Conservation (phyloP, 495 filamentous ascomycete species). For the Penicillium roqueforti region DNA sequence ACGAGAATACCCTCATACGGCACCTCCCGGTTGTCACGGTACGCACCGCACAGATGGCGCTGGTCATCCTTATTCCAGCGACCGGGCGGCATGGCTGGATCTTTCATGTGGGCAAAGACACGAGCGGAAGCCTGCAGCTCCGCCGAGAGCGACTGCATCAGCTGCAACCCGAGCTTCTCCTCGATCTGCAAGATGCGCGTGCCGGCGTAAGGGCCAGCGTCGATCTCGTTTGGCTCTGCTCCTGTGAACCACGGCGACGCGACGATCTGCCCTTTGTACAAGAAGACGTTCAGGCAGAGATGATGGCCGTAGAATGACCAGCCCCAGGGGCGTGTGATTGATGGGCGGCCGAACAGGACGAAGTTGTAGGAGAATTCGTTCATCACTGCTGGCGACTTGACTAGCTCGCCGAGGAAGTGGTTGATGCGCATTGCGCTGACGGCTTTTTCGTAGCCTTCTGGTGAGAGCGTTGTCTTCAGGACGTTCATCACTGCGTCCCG, state of each 20-base stretch:
- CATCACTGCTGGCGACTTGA: conserved; percentile 55
- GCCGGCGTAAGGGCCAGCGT: conserved; percentile 55
- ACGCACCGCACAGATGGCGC: conserved; percentile 69
- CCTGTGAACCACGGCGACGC: conserved; percentile 70
- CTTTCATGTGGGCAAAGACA: conserved; percentile 52
- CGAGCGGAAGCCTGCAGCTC: conserved; percentile 49
- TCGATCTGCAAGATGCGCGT: conserved; percentile 63
- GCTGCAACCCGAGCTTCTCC: conserved; percentile 54
- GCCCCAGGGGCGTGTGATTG: conserved; percentile 56
- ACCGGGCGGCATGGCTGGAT: conserved; percentile 59
- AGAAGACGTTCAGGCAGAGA: conserved; percentile 63
- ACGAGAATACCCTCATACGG: conserved; percentile 64
- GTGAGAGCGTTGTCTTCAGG: conserved; percentile 54
- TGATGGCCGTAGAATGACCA: conserved; percentile 76
- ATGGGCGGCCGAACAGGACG: conserved; percentile 55
- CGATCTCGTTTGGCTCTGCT: conserved; percentile 72
- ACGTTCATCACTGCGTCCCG: conserved; percentile 51
- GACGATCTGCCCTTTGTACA: conserved; percentile 56
- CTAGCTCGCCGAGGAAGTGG: conserved; percentile 69
- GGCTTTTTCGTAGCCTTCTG: conserved; percentile 68
- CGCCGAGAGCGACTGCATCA: conserved; percentile 61
- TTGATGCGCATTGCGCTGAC: conserved; percentile 69
- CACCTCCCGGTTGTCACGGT: conserved; percentile 69
- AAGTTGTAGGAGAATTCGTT: conserved; percentile 77
- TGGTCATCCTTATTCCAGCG: conserved; percentile 74